Percentiles rank a stretch among this genome's conserved stretches.
These are phyloP conservation scores for Pulveroboletus frians DNA, from an alignment of 768 basidiomycete species.

Conservation along the genomic window DNA sequence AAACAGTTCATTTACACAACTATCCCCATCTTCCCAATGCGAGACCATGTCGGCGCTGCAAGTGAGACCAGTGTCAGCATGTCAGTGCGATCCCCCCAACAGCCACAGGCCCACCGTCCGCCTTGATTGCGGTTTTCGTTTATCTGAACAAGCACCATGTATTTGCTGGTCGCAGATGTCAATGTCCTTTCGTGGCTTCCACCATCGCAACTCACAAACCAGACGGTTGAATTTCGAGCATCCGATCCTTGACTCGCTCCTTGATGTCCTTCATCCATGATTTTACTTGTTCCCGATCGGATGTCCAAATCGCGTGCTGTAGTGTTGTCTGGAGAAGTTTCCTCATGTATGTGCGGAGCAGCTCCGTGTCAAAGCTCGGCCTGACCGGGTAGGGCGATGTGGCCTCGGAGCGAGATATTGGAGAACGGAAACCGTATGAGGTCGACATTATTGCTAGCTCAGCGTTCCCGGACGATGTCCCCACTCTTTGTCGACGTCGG, in stretches of 20 bases:
- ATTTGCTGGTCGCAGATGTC: conserved; percentile 53
- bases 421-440: conserved; percentile 49
- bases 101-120: conserved; percentile 53
- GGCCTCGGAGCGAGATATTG: conserved; percentile 55
- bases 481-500: neutral
- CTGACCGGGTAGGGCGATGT: conserved; percentile 45
- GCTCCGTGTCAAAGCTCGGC: conserved; percentile 62
- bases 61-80: conserved; percentile 1
- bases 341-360: conserved; percentile 76
- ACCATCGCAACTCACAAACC: conserved; percentile 61
- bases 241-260: conserved; percentile 79
- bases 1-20: conserved; percentile 73
- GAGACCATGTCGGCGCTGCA: conserved; percentile 73
- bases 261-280: conserved; percentile 81
- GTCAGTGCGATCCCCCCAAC: conserved; percentile 1
- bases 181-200: conserved; percentile 7
- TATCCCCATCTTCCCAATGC: conserved; percentile 86
- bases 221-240: conserved; percentile 75
- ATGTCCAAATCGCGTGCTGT: conserved; percentile 57
- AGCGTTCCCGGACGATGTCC: neutral
- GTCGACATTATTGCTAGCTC: conserved; percentile 20
- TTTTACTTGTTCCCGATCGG: conserved; percentile 66
- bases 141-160: conserved; percentile 79
- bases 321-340: conserved; percentile 70
- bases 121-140: conserved; percentile 83